A percentile compares a stretch with the other conserved stretches of the same genome.
Evolutionary conservation across 176 grass and related monocot genomes (phyloP).

Genomic region (Musa acuminata): DNA sequence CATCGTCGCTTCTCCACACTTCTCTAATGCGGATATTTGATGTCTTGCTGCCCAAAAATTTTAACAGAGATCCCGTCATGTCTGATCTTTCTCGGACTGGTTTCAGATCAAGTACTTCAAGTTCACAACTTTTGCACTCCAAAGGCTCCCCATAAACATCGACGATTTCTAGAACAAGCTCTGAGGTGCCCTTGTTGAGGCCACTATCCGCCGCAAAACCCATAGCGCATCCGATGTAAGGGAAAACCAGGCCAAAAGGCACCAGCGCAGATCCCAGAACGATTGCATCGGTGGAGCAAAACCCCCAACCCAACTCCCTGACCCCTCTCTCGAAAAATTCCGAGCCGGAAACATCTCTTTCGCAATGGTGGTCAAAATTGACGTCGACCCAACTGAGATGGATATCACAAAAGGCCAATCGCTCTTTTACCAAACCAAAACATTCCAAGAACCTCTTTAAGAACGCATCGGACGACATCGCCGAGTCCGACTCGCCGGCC

Average conservation of each 20-base stretch:
- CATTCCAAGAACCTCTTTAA: slow-evolving; percentile 15
- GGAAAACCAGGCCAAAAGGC: slow-evolving; percentile 34
- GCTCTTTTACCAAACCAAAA: slow-evolving; percentile 42
- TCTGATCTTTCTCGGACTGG: slow-evolving; percentile 1
- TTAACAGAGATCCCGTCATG: background rate
- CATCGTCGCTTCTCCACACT: slow-evolving; percentile 31
- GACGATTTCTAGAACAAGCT: slow-evolving; percentile 42
- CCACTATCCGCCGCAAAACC: background rate
- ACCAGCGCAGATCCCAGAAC: slow-evolving; percentile 39
- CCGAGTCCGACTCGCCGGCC: background rate
- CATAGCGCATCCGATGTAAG: slow-evolving; percentile 30
- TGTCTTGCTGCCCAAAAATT: slow-evolving; percentile 8
- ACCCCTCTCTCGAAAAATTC: slow-evolving; percentile 30
- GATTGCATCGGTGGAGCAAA: slow-evolving; percentile 33
- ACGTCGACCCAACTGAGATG: slow-evolving; percentile 46
- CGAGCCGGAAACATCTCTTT: slow-evolving; percentile 5
- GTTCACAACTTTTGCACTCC: slow-evolving; percentile 45
- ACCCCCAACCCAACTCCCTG: slow-evolving; percentile 43
- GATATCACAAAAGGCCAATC: slow-evolving; percentile 28
- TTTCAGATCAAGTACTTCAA: slow-evolving; percentile 35
- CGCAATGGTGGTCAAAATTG: background rate
- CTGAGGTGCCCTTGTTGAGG: slow-evolving; percentile 18
- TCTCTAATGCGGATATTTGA: slow-evolving; percentile 49
- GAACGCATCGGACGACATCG: background rate
- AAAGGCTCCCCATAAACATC: slow-evolving; percentile 50